Conservation (phyloP, 805 yeast genomes). For the Metschnikowia cubensis region DNA sequence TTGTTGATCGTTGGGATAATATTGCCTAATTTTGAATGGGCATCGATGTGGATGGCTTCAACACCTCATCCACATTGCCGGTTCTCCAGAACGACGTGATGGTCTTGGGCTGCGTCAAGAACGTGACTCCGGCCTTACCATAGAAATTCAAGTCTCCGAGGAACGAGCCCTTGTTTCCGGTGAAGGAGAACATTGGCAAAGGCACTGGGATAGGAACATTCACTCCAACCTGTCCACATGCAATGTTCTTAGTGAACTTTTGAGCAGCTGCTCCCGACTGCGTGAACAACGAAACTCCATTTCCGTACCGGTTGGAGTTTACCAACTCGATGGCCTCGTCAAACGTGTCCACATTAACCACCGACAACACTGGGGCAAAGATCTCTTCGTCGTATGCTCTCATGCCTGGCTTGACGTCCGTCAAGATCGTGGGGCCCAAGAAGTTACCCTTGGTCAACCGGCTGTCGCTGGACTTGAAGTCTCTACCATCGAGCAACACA, state of each 20-base stretch:
- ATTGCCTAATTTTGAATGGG: constrained; percentile 48
- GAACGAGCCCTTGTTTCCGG: constrained; percentile 73
- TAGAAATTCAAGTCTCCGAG: constrained; percentile 76
- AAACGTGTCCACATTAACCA: constrained; percentile 57
- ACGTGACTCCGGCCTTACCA: constrained; percentile 71
- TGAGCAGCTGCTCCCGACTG: constrained; percentile 66
- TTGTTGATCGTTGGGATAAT: no score
- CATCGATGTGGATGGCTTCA: constrained; percentile 60
- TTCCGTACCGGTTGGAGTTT: constrained; percentile 58
- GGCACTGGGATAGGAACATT: constrained; percentile 82
- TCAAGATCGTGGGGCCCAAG: constrained; percentile 66
- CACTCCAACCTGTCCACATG: constrained; percentile 74
- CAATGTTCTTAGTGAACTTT: constrained; percentile 62
- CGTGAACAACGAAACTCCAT: constrained; percentile 69
- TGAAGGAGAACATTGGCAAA: constrained; percentile 75
- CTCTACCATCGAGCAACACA: constrained; percentile 61
- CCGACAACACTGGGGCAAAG: constrained; percentile 70
- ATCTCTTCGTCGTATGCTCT: constrained; percentile 70
- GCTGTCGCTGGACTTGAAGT: constrained; percentile 35
- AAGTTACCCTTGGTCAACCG: constrained; percentile 55
- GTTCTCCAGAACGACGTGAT: constrained; percentile 67
- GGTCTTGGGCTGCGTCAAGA: constrained; percentile 72
- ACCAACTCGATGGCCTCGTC: constrained; percentile 66
- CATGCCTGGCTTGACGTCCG: constrained; percentile 63
- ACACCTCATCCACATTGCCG: constrained; percentile 42